Evolutionary conservation across 805 yeast genomes (phyloP), one percentile per base, ranked within the genome.

Genomic region (Wickerhamomyces ciferrii): DNA sequence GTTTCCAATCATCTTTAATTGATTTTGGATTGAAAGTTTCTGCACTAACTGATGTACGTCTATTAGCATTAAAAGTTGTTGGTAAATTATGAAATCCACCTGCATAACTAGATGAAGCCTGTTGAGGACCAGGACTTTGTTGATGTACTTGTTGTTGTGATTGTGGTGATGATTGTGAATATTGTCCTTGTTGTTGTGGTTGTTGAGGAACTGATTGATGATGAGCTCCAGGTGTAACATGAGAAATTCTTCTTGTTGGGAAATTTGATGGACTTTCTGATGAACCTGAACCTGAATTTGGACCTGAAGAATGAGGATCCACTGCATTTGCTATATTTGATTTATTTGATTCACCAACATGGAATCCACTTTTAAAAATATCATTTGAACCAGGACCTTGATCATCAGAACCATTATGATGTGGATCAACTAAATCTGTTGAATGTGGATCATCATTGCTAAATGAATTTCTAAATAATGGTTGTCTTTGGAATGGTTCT

Each of bases 1-100:
- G 85, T 50, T 71, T 77, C 91, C 91, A 85, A 44, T 79, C 74
- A 31, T 78, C 73, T 45, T 72, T 71, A 58, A 86, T 81, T 31
- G 77, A 79, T 50, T 81, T 82, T 6, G 94, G 95, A 60, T 86
- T 84, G 57, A 86, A 65, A 2, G 94, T 84, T 67, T 90, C 97
- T 5, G 96, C 97, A 46, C 90, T 81, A 14, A 90, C 97, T 19
- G 95, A 84, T 4, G 90, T 86, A 70, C 97, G 81, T 71, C 97
- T 81, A 62, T 83, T 78, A 44, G 87, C 89, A 63, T 83, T 86
- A 66, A 84, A 84, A 44, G 78, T 74, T 47, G 73, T 65, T 36
- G 87, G 88, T 47, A 81, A 67, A 50, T 70, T 65, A 46, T 32
- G 63, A 55, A 41, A 42, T 13, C 38, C 37, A 21, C 47, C 46